Evolutionary conservation across 805 yeast genomes (phyloP).

Genomic region (Spathaspora gorwiae): DNA sequence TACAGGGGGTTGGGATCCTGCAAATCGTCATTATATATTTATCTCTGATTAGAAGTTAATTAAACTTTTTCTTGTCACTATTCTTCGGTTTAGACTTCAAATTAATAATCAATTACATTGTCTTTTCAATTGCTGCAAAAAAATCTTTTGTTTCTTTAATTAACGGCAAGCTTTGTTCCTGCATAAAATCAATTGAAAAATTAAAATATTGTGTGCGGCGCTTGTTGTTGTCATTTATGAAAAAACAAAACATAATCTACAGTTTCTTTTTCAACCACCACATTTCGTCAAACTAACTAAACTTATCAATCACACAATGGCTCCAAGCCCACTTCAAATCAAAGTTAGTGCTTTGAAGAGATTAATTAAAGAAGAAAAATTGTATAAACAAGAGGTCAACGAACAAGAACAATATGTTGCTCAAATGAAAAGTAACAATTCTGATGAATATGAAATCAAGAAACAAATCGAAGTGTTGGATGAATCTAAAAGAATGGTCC

Average conservation of each 20-base stretch:
- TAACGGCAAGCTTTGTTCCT: background rate
- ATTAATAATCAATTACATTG: background rate
- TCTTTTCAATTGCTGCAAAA: background rate
- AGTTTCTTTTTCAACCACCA: too few species aligned
- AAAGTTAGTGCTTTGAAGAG: conserved; percentile 67
- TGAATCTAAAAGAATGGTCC: conserved; percentile 37
- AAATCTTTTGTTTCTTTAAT: too few species aligned
- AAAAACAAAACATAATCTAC: too few species aligned
- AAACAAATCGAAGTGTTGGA: conserved; percentile 35
- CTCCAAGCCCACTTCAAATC: conserved; percentile 68
- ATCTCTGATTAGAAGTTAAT: background rate
- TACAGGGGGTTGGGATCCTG: conserved; percentile 21
- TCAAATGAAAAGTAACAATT: conserved; percentile 39
- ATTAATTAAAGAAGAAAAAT: conserved; percentile 59
- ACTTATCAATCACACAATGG: conserved; percentile 34
- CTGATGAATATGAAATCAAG: conserved; percentile 65
- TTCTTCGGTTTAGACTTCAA: background rate
- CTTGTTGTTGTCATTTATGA: too few species aligned
- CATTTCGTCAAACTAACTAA: too few species aligned
- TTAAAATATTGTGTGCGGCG: too few species aligned
- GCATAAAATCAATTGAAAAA: background rate
- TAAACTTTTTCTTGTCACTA: background rate
- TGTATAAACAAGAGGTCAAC: conserved; percentile 55
- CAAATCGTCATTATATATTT: conserved; percentile 7
- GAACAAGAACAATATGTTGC: conserved; percentile 51